These are phyloP conservation scores for Sclerotinia borealis DNA, from an alignment of 2,329 filamentous ascomycete species.

Conservation along the genomic window DNA sequence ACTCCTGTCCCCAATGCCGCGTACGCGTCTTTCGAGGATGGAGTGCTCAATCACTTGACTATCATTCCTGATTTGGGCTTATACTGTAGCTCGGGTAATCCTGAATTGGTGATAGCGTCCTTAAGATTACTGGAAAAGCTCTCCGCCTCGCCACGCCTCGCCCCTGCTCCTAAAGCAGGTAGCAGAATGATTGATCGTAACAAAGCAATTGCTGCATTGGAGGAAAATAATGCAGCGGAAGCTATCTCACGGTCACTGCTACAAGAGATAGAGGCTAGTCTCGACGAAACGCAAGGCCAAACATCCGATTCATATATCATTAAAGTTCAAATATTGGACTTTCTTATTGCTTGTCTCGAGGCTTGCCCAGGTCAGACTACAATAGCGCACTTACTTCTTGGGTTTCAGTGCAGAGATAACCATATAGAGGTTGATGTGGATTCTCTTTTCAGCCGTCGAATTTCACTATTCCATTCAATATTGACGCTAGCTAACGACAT, in stretches of 20 bases:
- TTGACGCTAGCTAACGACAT: slow-evolving; percentile 65
- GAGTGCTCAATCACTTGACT: slow-evolving; percentile 71
- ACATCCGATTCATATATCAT: slow-evolving; percentile 69
- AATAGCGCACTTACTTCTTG: slow-evolving; percentile 84
- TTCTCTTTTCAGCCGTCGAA: slow-evolving; percentile 63
- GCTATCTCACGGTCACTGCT: slow-evolving; percentile 71
- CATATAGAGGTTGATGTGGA: slow-evolving; percentile 61
- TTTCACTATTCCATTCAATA: slow-evolving; percentile 79
- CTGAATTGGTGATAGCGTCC: slow-evolving; percentile 72
- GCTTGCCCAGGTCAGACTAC: slow-evolving; percentile 72
- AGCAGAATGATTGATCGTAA: slow-evolving; percentile 52
- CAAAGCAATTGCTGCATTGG: slow-evolving; percentile 82
- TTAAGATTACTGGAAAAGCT: slow-evolving; percentile 80
- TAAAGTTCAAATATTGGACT: slow-evolving; percentile 79
- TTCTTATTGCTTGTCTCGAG: slow-evolving; percentile 73
- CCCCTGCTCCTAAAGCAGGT: slow-evolving; percentile 20
- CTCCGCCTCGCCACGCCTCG: slow-evolving; percentile 65
- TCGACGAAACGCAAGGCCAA: slow-evolving; percentile 68
- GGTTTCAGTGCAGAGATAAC: slow-evolving; percentile 72
- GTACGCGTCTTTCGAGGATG: slow-evolving; percentile 88
- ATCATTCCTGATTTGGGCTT: slow-evolving; percentile 77
- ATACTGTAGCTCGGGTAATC: slow-evolving; percentile 80
- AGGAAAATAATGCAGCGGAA: slow-evolving; percentile 61
- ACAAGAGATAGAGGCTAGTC: slow-evolving; percentile 57
- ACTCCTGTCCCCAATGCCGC: slow-evolving; percentile 65